Percentiles rank a stretch among this genome's conserved stretches.
Conservation (phyloP, 1,284 basidiomycete genomes). For the Amylostereum chailletii region DNA sequence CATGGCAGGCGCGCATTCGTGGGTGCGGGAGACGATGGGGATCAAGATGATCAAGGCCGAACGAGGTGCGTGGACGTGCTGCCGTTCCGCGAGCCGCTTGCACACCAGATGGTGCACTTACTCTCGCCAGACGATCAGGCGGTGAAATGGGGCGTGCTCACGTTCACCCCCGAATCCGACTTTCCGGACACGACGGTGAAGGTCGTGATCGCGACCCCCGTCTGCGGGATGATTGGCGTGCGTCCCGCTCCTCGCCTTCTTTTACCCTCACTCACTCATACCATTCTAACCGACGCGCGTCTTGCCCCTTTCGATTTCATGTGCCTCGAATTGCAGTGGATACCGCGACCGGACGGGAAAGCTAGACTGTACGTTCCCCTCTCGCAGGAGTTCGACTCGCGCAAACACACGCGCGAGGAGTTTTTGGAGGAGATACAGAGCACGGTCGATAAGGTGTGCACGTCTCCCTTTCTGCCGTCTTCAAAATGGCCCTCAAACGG, state of each 20-base stretch:
- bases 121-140: background rate
- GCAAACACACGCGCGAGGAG: background rate
- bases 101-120: background rate
- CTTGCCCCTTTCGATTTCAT: background rate
- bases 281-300: background rate
- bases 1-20: conserved; percentile 10
- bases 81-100: background rate
- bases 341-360: background rate
- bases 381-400: background rate
- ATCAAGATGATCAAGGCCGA: conserved; percentile 7
- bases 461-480: background rate
- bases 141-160: background rate
- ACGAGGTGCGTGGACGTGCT: background rate
- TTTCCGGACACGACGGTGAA: background rate
- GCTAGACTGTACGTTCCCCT: background rate
- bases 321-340: background rate
- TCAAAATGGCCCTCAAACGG: background rate
- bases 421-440: background rate
- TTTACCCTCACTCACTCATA: no score
- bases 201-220: background rate
- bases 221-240: background rate
- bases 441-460: conserved; percentile 4
- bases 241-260: background rate
- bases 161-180: background rate
- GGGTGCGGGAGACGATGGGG: conserved; percentile 6